These are phyloP conservation scores for Kappamyces sp. DNA, from an alignment of 192 early-diverging fungal genomes.

Conservation along the genomic window DNA sequence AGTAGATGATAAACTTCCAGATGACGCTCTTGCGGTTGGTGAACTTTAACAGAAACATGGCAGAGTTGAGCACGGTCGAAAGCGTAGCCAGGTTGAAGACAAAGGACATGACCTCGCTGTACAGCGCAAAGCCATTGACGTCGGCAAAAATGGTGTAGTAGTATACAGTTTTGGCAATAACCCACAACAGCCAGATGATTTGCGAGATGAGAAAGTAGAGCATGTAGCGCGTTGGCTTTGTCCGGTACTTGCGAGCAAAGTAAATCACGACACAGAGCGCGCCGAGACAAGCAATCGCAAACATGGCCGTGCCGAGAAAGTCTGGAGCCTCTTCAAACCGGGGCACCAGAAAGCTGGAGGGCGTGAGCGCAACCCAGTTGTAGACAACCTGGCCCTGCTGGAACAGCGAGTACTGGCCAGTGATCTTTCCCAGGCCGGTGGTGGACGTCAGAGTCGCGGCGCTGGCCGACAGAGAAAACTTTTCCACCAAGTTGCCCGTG, in stretches of 20 bases:
- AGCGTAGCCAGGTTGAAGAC: constrained; percentile 8
- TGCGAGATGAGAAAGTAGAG: constrained; percentile 8
- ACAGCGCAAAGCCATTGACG: constrained; percentile 1
- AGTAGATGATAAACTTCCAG: background rate
- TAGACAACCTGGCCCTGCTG: background rate
- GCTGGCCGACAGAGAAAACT: too few species aligned
- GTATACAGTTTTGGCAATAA: constrained; percentile 1
- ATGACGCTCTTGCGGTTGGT: background rate
- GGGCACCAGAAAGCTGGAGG: background rate
- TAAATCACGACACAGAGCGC: background rate
- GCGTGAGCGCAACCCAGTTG: constrained; percentile 9
- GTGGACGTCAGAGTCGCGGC: too few species aligned
- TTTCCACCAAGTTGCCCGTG: too few species aligned
- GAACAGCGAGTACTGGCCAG: constrained; percentile 1
- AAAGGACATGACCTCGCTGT: background rate
- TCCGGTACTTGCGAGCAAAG: background rate
- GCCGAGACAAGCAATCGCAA: background rate
- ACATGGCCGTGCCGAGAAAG: constrained; percentile 5
- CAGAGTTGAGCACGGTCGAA: constrained; percentile 9
- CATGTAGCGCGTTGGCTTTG: constrained; percentile 7
- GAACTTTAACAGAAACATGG: constrained; percentile 5
- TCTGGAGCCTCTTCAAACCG: background rate
- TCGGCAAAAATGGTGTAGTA: constrained; percentile 8
- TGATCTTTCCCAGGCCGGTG: too few species aligned
- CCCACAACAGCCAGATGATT: constrained; percentile 10